Conservation (phyloP, 208 protist genomes). For the Trypanosoma caninum region DNA sequence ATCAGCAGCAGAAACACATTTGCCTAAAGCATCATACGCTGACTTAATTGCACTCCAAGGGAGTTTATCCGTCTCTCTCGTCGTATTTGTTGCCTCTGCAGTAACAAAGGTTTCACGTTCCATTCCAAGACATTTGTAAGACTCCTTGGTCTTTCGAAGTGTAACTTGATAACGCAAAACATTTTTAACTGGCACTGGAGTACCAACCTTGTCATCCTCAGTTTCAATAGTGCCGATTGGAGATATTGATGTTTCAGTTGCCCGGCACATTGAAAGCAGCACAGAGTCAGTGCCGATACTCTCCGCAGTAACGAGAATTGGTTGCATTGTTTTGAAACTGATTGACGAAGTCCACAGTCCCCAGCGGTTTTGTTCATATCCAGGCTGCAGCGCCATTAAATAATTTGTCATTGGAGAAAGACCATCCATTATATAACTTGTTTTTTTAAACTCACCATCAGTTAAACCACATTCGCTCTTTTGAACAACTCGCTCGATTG, state of each 20-base stretch:
- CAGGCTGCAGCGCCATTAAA: slow-evolving; percentile 79
- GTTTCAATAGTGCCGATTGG: neutral
- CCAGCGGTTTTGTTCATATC: slow-evolving; percentile 75
- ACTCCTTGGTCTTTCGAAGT: slow-evolving; percentile 34
- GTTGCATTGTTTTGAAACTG: slow-evolving; percentile 55
- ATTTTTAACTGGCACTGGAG: slow-evolving; percentile 12
- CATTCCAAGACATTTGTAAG: neutral
- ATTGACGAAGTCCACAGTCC: slow-evolving; percentile 77
- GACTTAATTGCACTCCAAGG: no score
- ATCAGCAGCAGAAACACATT: neutral
- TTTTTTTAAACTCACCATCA: slow-evolving; percentile 23
- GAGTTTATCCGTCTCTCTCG: no score
- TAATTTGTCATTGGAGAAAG: slow-evolving; percentile 72
- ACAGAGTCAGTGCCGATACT: slow-evolving; percentile 30
- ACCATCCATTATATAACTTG: slow-evolving; percentile 49
- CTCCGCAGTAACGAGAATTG: slow-evolving; percentile 39
- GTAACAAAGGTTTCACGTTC: slow-evolving; percentile 10
- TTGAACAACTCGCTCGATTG: slow-evolving; percentile 27
- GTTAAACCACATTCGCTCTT: slow-evolving; percentile 18
- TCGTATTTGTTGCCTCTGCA: no score
- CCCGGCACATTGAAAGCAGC: slow-evolving; percentile 40
- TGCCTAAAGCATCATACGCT: neutral
- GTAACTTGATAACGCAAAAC: slow-evolving; percentile 49
- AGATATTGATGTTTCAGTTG: neutral
- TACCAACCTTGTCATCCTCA: neutral